Percentiles rank a stretch among this genome's conserved stretches.
Evolutionary conservation across 1,284 basidiomycete species (phyloP).

Genomic region (Albatrellus sp.): DNA sequence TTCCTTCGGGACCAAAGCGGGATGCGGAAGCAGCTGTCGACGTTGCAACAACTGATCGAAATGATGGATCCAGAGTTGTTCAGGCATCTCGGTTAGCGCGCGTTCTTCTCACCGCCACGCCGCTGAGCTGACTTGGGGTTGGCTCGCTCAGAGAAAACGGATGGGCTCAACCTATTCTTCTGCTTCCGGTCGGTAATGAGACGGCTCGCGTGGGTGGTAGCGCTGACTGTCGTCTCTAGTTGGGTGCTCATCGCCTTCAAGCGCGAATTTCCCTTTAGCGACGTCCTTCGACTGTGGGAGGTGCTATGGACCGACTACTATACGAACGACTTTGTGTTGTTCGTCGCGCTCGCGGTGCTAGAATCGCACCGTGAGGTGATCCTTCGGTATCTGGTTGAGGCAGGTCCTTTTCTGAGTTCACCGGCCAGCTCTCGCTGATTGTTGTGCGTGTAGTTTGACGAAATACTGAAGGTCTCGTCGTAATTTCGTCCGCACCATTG

Average conservation of each 20-base stretch:
- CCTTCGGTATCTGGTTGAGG: conserved; percentile 85
- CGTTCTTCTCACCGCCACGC: neutral
- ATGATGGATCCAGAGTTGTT: conserved; percentile 94
- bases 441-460: conserved; percentile 48
- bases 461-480: conserved; percentile 66
- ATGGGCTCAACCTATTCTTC: conserved; percentile 93
- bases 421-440: too few relatives aligned
- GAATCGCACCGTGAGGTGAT: conserved; percentile 93
- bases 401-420: conserved; percentile 15
- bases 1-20: conserved; percentile 95
- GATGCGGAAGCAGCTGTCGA: conserved; percentile 89
- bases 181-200: conserved; percentile 69
- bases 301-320: conserved; percentile 92
- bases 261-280: conserved; percentile 86
- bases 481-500: neutral
- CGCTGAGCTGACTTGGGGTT: neutral
- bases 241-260: conserved; percentile 91
- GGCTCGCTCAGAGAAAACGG: conserved; percentile 74
- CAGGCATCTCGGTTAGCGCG: conserved; percentile 60
- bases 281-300: conserved; percentile 89
- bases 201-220: neutral
- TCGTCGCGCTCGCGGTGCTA: conserved; percentile 86
- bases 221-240: conserved; percentile 19
- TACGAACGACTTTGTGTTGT: conserved; percentile 82
- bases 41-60: conserved; percentile 81